Evolutionary conservation across 768 basidiomycete genomes (phyloP).

Genomic region (Infundibulicybe gibba): DNA sequence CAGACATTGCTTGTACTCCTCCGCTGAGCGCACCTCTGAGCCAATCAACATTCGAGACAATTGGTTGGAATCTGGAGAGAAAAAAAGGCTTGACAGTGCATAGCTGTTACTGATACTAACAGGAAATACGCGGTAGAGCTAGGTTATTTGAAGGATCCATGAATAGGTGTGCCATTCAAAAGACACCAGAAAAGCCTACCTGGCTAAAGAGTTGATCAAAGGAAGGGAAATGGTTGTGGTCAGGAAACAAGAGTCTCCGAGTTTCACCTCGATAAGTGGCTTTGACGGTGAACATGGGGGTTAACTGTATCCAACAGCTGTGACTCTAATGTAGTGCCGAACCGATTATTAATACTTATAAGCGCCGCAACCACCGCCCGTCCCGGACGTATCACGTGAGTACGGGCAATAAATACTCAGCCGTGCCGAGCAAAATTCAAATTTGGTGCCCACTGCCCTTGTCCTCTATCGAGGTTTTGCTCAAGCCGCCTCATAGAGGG

Average conservation of each 20-base stretch:
- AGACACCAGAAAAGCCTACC: slow-evolving; percentile 34
- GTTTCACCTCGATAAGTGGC: slow-evolving; percentile 72
- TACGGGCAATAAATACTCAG: background rate
- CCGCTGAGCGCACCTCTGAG: slow-evolving; percentile 51
- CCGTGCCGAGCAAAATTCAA: too few relatives aligned
- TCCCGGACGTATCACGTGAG: background rate
- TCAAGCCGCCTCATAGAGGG: too few relatives aligned
- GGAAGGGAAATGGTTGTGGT: slow-evolving; percentile 52
- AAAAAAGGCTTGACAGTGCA: slow-evolving; percentile 65
- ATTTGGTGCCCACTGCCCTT: too few relatives aligned
- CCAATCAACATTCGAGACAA: slow-evolving; percentile 58
- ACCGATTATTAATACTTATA: background rate
- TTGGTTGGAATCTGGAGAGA: slow-evolving; percentile 57
- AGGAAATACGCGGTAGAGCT: slow-evolving; percentile 74
- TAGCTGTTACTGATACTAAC: slow-evolving; percentile 53
- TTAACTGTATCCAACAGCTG: slow-evolving; percentile 15
- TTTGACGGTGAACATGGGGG: slow-evolving; percentile 72
- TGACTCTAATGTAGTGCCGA: background rate
- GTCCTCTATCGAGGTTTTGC: too few relatives aligned
- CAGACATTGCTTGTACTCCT: slow-evolving; percentile 54
- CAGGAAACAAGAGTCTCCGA: slow-evolving; percentile 59
- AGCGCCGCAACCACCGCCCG: background rate
- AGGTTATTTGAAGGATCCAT: slow-evolving; percentile 5
- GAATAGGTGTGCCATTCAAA: slow-evolving; percentile 18
- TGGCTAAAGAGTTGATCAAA: slow-evolving; percentile 60